These are phyloP conservation scores for Gossypium schwendimanii DNA, from an alignment of 441 rosid species.

Conservation along the genomic window DNA sequence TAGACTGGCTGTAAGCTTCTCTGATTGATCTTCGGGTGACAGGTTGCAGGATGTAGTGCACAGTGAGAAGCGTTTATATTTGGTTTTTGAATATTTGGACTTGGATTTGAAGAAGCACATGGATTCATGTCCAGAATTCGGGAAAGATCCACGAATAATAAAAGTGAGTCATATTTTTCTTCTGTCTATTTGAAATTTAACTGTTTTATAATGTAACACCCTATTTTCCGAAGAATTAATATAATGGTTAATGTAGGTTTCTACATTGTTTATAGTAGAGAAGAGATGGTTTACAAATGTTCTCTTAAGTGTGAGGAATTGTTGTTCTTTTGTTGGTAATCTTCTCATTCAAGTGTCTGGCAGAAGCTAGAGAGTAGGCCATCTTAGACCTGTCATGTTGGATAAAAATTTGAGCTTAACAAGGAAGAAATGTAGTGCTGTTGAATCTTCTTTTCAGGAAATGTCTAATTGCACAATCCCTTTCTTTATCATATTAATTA, in stretches of 20 bases:
- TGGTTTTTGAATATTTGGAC: constrained; percentile 93
- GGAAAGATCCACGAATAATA: constrained; percentile 69
- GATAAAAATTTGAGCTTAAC: neutral
- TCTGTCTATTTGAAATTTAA: neutral
- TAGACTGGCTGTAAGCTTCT: neutral
- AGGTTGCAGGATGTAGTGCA: constrained; percentile 99
- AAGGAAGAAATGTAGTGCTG: neutral
- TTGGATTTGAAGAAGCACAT: constrained; percentile 96
- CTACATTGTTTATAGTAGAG: neutral
- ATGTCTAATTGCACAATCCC: neutral
- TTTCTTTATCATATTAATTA: neutral
- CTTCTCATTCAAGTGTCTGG: neutral
- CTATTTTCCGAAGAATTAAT: neutral
- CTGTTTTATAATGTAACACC: neutral
- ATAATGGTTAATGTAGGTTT: neutral
- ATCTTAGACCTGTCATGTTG: neutral
- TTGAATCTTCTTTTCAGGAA: neutral
- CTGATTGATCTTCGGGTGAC: constrained; percentile 22
- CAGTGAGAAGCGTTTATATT: constrained; percentile 83
- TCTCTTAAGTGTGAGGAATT: neutral
- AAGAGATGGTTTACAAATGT: neutral
- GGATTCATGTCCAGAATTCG: constrained; percentile 87
- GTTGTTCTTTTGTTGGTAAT: constrained; percentile 1
- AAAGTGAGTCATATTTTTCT: constrained; percentile 53
- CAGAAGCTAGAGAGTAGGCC: neutral